Evolutionary conservation across 345 rosid species (phyloP), one percentile per base, ranked within the genome.

Genomic region (Psidium friedrichsthalianum): DNA sequence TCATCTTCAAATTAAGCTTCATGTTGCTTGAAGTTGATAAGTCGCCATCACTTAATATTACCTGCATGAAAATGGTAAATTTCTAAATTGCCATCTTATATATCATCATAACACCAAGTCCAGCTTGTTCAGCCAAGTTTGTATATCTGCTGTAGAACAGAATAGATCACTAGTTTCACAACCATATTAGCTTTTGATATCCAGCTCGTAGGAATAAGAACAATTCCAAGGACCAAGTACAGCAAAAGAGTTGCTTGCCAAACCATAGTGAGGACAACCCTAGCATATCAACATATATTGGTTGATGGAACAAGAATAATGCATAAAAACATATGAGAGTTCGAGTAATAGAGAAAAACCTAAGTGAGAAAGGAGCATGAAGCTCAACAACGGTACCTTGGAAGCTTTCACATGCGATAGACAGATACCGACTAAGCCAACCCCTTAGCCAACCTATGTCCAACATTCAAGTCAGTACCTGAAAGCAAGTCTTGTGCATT

Each of bases 401-500:
- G 57, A 52, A 74, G 97, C 98, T 85, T 93, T 95, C 25, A 93
- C 94, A 85, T 93, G 95, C 57, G 96, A 91, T 56, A 96, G 98
- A 80, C 96, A 94, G 84, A 95, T 87, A 86, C 98, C 97, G 58
- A 93, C 94, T 92, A 94, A 84, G 56, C 98, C 98, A 90, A 93
- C 98, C 86, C 98, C 98, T 40, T 97, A 94, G 88, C 98, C 98
- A 85, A 96, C 93, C 99, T 96, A 90, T 61, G 74, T 24, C 82
- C 58, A 56, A 56, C 8, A 22, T 56, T 56, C 58, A 21, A 56
- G 25, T 22, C n/a, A 21, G 58, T 22, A 22, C 47, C 58, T 21
- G 58, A 56, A 22, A 22, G 22, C 5, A 56, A 8, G 0, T 56
- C 58, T 56, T 8, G 25, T 8, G 25, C 25, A 56, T 56, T 11